Evolutionary conservation across 192 early-diverging fungal species (phyloP).

Genomic region (Rhizoclosmatium sp.): DNA sequence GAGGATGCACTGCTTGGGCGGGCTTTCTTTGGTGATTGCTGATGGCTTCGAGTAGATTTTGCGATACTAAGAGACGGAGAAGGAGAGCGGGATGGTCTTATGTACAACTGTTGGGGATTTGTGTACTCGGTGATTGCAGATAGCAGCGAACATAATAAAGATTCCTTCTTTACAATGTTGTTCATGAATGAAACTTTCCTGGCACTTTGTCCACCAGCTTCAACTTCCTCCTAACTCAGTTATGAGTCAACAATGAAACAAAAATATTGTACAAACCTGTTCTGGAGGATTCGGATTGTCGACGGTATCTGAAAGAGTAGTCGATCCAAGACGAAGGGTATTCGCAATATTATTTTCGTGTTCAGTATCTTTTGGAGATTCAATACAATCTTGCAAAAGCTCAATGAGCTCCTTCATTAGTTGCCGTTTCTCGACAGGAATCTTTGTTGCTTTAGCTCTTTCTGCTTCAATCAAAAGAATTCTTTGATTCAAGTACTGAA

Average conservation of each 20-base stretch:
- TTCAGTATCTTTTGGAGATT: constrained; percentile 5
- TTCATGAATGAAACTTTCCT: background rate
- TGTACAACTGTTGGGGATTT: background rate
- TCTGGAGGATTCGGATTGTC: too few species aligned
- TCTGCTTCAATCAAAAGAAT: constrained; percentile 12
- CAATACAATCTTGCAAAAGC: constrained; percentile 19
- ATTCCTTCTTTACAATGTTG: constrained; percentile 13
- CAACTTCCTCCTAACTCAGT: too few species aligned
- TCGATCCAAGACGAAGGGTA: too few species aligned
- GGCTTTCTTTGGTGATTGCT: background rate
- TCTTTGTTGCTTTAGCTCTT: constrained; percentile 2
- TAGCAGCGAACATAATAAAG: constrained; percentile 24
- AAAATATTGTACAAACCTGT: too few species aligned
- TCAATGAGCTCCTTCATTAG: background rate
- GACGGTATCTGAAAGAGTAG: too few species aligned
- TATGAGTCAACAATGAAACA: too few species aligned
- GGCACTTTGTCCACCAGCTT: too few species aligned
- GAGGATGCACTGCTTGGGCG: constrained; percentile 23
- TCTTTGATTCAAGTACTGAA: background rate
- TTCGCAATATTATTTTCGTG: background rate
- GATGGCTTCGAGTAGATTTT: background rate
- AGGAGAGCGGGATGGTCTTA: too few species aligned
- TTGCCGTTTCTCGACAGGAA: background rate
- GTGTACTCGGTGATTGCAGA: background rate
- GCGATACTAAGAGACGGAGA: too few species aligned